Percentiles rank a stretch among this genome's conserved stretches.
These are phyloP conservation scores for Leccinum pseudoinsigne DNA, from an alignment of 1,284 basidiomycete genomes.

Conservation along the genomic window DNA sequence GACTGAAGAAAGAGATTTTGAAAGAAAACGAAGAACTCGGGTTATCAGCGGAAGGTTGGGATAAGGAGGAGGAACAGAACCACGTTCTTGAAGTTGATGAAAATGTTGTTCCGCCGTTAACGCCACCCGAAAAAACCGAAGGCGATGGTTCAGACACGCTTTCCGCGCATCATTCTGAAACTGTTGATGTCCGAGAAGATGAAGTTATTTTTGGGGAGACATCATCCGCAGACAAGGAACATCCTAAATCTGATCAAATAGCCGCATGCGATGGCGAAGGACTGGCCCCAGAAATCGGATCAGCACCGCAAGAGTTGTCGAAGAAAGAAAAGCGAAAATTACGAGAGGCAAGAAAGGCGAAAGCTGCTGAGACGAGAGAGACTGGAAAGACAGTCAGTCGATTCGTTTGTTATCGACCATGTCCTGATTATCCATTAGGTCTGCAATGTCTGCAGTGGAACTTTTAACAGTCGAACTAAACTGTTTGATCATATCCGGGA, in stretches of 20 bases:
- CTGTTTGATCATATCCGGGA: constrained; percentile 77
- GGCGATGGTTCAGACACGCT: constrained; percentile 17
- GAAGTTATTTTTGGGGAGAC: constrained; percentile 4
- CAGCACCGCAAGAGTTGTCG: constrained; percentile 54
- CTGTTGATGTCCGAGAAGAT: background rate
- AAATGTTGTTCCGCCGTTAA: constrained; percentile 13
- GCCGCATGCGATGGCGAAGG: constrained; percentile 1
- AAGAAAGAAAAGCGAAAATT: constrained; percentile 84
- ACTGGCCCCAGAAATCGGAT: constrained; percentile 33
- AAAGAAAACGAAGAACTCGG: constrained; percentile 74
- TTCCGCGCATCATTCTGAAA: background rate
- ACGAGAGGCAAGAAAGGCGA: constrained; percentile 77
- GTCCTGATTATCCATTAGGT: constrained; percentile 31
- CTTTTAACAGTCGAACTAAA: constrained; percentile 76
- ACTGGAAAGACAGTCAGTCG: constrained; percentile 16
- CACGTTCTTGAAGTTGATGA: constrained; percentile 19
- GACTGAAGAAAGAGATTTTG: constrained; percentile 72
- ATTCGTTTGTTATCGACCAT: background rate
- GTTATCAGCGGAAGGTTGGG: constrained; percentile 28
- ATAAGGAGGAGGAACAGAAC: constrained; percentile 24
- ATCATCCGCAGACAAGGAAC: constrained; percentile 2
- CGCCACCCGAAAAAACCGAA: constrained; percentile 23
- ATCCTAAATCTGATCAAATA: background rate
- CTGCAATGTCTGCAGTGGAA: constrained; percentile 73
- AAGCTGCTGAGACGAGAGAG: constrained; percentile 35